phyloP scores from a whole-genome alignment of 176 grass and related monocot species.

The Dendrocalamus sinicus region DNA sequence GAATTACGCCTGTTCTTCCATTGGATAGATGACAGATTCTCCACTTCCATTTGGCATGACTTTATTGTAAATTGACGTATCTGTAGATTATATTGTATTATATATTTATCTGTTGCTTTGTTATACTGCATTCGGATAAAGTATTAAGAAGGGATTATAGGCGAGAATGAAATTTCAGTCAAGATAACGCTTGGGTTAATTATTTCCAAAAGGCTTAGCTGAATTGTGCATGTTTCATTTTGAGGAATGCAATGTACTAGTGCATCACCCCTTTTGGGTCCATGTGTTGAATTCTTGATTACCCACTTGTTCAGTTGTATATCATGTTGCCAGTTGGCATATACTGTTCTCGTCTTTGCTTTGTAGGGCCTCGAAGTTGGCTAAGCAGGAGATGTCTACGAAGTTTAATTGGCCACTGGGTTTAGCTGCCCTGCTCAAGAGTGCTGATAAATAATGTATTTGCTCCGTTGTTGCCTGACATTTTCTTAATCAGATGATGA shows the following conservation, averaged over 20 bases:
- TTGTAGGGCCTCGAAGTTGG: slow-evolving; percentile 68
- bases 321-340: not conserved
- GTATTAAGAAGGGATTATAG: not conserved
- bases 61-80: not conserved
- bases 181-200: not conserved
- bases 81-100: not conserved
- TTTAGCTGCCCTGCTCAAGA: slow-evolving; percentile 72
- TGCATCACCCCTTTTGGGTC: not conserved
- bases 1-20: not conserved
- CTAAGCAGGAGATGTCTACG: slow-evolving; percentile 51
- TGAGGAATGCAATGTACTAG: not conserved
- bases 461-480: not conserved
- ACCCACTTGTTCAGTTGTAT: not conserved
- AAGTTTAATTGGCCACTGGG: slow-evolving; percentile 76
- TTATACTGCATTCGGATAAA: not conserved
- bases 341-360: not conserved
- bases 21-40: not conserved
- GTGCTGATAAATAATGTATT: slow-evolving; percentile 48
- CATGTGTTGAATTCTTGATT: not conserved
- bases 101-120: not conserved
- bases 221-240: not conserved
- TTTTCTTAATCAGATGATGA: not conserved
- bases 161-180: not conserved
- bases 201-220: not conserved
- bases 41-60: not conserved